Evolutionary conservation across 2,329 filamentous ascomycete species (phyloP).

Genomic region (Emydomyces testavorans): DNA sequence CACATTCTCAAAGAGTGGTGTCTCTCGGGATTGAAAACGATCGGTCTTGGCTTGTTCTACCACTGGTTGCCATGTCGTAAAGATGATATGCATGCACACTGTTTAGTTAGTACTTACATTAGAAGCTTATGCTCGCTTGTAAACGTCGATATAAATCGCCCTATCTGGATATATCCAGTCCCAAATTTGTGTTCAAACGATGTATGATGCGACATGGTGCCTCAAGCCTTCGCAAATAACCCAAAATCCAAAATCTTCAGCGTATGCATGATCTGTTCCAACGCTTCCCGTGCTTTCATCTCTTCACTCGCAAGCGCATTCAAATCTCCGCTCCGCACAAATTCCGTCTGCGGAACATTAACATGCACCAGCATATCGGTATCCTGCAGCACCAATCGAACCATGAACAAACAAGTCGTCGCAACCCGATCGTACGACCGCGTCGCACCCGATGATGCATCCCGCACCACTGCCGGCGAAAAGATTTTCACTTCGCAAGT

Average conservation of each 20-base stretch:
- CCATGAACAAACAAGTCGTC: conserved; percentile 62
- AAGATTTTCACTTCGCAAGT: conserved; percentile 17
- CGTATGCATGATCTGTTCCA: conserved; percentile 50
- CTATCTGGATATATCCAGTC: not conserved
- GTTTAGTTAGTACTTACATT: too few species aligned
- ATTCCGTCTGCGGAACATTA: conserved; percentile 74
- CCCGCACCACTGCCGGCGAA: not conserved
- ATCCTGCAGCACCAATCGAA: conserved; percentile 60
- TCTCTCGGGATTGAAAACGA: too few species aligned
- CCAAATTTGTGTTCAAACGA: too few species aligned
- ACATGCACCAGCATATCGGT: conserved; percentile 78
- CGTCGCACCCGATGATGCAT: not conserved
- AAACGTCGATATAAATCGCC: too few species aligned
- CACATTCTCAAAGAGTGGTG: too few species aligned
- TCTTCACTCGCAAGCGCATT: conserved; percentile 60
- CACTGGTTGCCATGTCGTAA: too few species aligned
- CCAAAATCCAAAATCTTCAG: conserved; percentile 59
- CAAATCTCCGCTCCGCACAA: conserved; percentile 56
- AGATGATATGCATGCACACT: too few species aligned
- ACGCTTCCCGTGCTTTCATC: conserved; percentile 31
- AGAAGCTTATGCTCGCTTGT: too few species aligned
- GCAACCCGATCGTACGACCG: conserved; percentile 19
- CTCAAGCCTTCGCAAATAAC: conserved; percentile 7
- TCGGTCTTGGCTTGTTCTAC: too few species aligned
- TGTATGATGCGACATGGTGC: not conserved